phyloP scores from a whole-genome alignment of 257 asterid species.

The Linaria vulgaris region DNA sequence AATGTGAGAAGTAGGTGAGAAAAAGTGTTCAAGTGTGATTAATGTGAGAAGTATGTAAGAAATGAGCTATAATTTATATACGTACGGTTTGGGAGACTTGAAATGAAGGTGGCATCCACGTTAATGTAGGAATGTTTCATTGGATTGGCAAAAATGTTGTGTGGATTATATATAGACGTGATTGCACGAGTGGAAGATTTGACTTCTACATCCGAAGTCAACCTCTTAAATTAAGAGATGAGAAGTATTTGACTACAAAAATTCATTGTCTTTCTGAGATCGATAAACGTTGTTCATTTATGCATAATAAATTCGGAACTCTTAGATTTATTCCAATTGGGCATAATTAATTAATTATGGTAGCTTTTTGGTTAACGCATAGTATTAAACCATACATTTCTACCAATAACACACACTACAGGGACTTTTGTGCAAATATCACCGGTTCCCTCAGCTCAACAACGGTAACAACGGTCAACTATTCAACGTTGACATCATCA shows the following conservation, averaged over 20 bases:
- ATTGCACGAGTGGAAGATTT: conserved; percentile 50
- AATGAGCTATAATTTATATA: conserved; percentile 31
- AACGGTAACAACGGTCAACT: no score
- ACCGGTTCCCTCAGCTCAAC: no score
- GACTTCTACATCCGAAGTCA: conserved; percentile 25
- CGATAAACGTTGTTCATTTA: conserved; percentile 11
- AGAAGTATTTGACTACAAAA: conserved; percentile 1
- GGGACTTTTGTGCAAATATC: no score
- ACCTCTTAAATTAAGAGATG: not conserved
- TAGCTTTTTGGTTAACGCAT: no score
- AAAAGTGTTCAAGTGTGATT: conserved; percentile 5
- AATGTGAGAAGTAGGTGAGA: conserved; percentile 1
- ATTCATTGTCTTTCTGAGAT: conserved; percentile 4
- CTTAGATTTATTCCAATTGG: no score
- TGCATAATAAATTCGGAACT: no score
- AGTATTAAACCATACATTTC: no score
- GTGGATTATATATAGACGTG: conserved; percentile 46
- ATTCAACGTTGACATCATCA: no score
- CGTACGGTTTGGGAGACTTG: conserved; percentile 17
- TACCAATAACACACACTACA: no score
- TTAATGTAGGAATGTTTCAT: conserved; percentile 35
- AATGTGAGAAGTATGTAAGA: not conserved
- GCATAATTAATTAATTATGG: no score
- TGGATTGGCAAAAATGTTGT: conserved; percentile 30
- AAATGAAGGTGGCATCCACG: conserved; percentile 64